phyloP scores from a whole-genome alignment of 2,329 filamentous ascomycete genomes.

The Drechslera avenae region DNA sequence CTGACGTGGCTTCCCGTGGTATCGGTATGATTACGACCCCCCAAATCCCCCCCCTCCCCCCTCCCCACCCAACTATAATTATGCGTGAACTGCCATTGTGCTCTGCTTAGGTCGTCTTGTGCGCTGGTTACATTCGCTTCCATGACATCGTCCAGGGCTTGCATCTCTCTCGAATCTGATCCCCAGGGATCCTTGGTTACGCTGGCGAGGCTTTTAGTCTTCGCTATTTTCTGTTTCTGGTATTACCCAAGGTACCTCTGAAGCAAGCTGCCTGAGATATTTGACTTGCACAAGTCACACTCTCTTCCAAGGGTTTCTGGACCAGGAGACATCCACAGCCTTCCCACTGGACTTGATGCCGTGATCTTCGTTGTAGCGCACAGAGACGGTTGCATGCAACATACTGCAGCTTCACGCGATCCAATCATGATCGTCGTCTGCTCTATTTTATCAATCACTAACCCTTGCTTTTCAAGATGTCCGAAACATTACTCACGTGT shows the following conservation, averaged over 20 bases:
- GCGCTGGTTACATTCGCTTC: constrained; percentile 72
- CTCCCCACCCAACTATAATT: constrained; percentile 51
- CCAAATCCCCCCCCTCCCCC: constrained; percentile 51
- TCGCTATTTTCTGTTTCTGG: constrained; percentile 74
- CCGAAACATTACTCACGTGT: constrained; percentile 99
- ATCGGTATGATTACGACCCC: constrained; percentile 92
- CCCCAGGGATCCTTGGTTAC: constrained; percentile 85
- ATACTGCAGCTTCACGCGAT: constrained; percentile 63
- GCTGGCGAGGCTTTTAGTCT: constrained; percentile 72
- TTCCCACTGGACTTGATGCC: constrained; percentile 53
- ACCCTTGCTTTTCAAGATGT: constrained; percentile 90
- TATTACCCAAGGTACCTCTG: constrained; percentile 67
- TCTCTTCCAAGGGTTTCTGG: constrained; percentile 69
- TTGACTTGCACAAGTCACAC: constrained; percentile 77
- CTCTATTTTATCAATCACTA: constrained; percentile 67
- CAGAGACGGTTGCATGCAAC: constrained; percentile 62
- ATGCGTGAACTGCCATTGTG: constrained; percentile 70
- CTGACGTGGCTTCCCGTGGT: constrained; percentile 99
- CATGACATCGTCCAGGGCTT: constrained; percentile 91
- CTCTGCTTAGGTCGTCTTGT: constrained; percentile 91
- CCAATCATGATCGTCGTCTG: constrained; percentile 60
- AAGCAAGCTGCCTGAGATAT: constrained; percentile 72
- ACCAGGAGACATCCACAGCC: constrained; percentile 65
- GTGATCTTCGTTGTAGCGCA: constrained; percentile 54
- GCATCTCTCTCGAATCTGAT: constrained; percentile 82